Base-by-base conservation (phyloP, 148 eudicot species). In the Bassia scoparia region DNA sequence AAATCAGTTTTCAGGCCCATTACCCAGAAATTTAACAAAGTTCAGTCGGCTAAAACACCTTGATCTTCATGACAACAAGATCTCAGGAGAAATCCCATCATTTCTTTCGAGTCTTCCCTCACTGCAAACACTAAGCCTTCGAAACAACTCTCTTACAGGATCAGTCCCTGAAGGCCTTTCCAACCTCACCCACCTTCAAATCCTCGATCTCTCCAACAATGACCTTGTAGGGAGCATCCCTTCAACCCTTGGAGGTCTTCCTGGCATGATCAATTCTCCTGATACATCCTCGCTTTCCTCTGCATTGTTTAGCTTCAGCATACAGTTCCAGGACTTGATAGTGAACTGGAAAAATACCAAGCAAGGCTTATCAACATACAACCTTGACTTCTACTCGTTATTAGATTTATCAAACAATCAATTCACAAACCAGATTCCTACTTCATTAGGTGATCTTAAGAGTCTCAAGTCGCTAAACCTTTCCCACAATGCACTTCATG, bases 291-390 rank as follows among this genome's bases (percentile, higher is more conserved):
- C 79, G 0, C 56, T 78, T 8, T 55, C 84, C 0, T 31, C 76
- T 21, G 71, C 71, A 7, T 29, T 83, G 38, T 83, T 87, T 69
- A 79, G 71, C 62, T 75, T 83, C 68, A 24, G 71, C 0, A 73
- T 87, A n/a, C 78, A 77, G 61, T 82, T 83, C 69, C 80, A 72
- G 15, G 86, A 83, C 73, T 44, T 87, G 53, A 38, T 81, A 29
- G 86, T 85, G 59, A 83, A 83, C 75, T 87, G 88, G 90, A 85
- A 87, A 61, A 81, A 33, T 14, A 77, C 84, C 14, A 78, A 79
- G 54, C 90, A 75, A 79, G 85, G 85, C 48, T 62, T 87, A 68
- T 70, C 88, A 24, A 75, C 74, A 15, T 74, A 75, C 55, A 81
- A 61, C 66, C 75, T 87, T n/a, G 85, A 72, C 20, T 67, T 87